Conservation (phyloP, 345 rosid species). For the Salix caprea region DNA sequence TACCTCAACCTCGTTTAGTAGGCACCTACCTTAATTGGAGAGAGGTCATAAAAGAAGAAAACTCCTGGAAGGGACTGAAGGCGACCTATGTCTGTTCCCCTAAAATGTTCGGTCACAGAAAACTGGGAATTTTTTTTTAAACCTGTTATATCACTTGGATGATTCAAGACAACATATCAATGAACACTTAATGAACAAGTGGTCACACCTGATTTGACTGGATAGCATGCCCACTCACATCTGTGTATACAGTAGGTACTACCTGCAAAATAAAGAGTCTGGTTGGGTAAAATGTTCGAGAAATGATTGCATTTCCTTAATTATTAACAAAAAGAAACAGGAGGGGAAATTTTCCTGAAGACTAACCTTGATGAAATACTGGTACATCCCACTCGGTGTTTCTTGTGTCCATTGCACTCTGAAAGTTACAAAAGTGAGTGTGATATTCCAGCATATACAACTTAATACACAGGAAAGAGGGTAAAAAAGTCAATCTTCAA, state of each 20-base stretch:
- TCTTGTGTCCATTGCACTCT: constrained; percentile 82
- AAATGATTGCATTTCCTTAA: not conserved
- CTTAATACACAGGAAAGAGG: not conserved
- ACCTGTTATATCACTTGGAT: constrained; percentile 13
- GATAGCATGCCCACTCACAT: constrained; percentile 68
- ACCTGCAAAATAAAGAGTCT: constrained; percentile 45
- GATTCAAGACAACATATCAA: not conserved
- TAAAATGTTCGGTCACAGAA: constrained; percentile 91
- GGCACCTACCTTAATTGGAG: constrained; percentile 80
- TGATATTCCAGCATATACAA: not conserved
- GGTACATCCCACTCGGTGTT: constrained; percentile 74
- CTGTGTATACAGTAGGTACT: constrained; percentile 86
- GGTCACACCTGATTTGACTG: constrained; percentile 79
- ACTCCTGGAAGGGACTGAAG: constrained; percentile 81
- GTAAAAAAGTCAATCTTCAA: constrained; percentile 8
- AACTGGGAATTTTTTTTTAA: constrained; percentile 39
- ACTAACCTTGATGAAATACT: constrained; percentile 86
- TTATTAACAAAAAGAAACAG: not conserved
- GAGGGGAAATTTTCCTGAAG: constrained; percentile 8
- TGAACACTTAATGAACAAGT: not conserved
- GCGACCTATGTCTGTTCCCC: constrained; percentile 51
- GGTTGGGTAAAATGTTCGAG: not conserved
- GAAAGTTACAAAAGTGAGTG: constrained; percentile 15
- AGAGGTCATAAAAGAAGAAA: constrained; percentile 96
- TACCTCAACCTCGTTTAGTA: not conserved